Base-by-base conservation (phyloP, 768 basidiomycete genomes). In the Trametes meyenii region DNA sequence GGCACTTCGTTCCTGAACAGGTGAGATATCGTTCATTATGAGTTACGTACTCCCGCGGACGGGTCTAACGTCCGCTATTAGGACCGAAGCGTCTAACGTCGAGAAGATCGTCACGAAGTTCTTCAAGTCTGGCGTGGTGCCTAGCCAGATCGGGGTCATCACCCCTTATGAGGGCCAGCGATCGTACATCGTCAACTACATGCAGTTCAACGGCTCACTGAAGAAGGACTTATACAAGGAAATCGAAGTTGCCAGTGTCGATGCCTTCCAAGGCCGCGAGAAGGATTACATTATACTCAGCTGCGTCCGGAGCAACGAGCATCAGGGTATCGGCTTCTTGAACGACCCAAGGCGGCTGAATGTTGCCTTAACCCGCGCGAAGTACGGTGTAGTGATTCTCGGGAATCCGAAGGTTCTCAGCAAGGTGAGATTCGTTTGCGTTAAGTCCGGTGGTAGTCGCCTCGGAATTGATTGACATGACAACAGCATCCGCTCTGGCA, bases 81-180 rank as follows among this genome's bases (percentile, higher is more conserved):
- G 96, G 73, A 99, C 97, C 36, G 97, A 99, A 74, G 95, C 97
- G 2, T 95, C 94, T 21, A 98, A 99, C 67, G 97, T 98, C 33
- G 97, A 99, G 78, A 99, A 98, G 84, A 99, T 99, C 66, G 96
- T 98, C 43, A 99, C 97, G 58, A 97, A 98, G 73, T 98, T 98
- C 81, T 99, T 99, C 92, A 97, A 97, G 75, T 94, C 96, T 0
- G 97, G 97, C 39, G 97, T 99, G 29, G 83, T 96, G 39, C 96
- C 97, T 12, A 83, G 80, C 57, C 96, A 99, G 71, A 99, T 99
- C 69, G 97, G 97, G 64, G 93, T 99, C 63, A 94, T 99, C 70
- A 99, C 97, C 2, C 97, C 97, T 0, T 99, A 99, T 75, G 97
- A 99, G 73, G 97, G 97, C 24, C 97, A 99, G 70, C 87, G 97